phyloP scores from a whole-genome alignment of 129 eudicot genomes.

The Helichrysum umbraculigerum region DNA sequence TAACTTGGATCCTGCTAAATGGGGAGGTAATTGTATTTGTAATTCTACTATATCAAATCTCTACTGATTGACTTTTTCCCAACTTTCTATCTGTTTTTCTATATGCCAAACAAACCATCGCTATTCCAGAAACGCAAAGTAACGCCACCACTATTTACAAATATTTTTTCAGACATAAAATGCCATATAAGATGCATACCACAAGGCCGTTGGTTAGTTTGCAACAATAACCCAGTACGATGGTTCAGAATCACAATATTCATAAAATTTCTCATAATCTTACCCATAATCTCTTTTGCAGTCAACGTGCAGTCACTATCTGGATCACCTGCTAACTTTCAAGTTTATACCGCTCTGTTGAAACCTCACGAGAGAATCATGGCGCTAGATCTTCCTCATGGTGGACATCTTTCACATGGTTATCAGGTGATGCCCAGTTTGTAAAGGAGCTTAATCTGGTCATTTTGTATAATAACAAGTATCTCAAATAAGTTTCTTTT shows the following conservation, averaged over 20 bases:
- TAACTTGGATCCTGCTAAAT: slow-evolving; percentile 79
- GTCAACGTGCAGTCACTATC: slow-evolving; percentile 91
- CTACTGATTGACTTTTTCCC: not conserved
- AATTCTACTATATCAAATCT: slow-evolving; percentile 3
- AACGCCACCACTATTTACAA: not conserved
- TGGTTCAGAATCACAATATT: not conserved
- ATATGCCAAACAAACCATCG: not conserved
- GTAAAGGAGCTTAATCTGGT: not conserved
- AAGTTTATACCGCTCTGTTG: slow-evolving; percentile 80
- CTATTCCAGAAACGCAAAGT: not conserved
- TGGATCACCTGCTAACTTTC: slow-evolving; percentile 94
- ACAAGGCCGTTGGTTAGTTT: not conserved
- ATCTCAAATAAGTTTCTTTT: not conserved
- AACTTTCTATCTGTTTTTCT: not conserved
- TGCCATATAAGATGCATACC: not conserved
- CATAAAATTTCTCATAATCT: not conserved
- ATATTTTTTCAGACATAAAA: not conserved
- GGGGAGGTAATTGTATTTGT: slow-evolving; percentile 67
- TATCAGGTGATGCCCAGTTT: slow-evolving; percentile 58
- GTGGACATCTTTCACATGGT: slow-evolving; percentile 97
- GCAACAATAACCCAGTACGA: slow-evolving; percentile 5
- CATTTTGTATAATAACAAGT: not conserved
- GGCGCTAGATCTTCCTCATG: slow-evolving; percentile 99
- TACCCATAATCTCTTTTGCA: slow-evolving; percentile 38
- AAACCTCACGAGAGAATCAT: slow-evolving; percentile 96